A percentile compares a stretch with the other conserved stretches of the same genome.
These are phyloP conservation scores for Yarrowia galli DNA, from an alignment of 1,139 yeast species.

Conservation along the genomic window DNA sequence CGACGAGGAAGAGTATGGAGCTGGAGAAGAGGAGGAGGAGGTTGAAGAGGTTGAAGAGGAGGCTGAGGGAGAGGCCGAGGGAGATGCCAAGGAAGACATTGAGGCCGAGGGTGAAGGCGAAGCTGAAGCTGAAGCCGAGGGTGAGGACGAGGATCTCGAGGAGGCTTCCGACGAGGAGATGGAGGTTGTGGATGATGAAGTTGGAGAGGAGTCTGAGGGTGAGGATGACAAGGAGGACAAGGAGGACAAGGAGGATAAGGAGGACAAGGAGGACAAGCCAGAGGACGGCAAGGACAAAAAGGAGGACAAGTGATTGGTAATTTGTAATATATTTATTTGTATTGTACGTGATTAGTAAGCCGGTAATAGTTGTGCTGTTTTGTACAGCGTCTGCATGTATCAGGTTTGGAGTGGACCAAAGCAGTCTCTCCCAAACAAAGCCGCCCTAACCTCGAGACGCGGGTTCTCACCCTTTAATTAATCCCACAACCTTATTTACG, in stretches of 20 bases:
- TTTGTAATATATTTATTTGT: slow-evolving; percentile 23
- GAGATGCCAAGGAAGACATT: slow-evolving; percentile 43
- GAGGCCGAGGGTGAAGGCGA: slow-evolving; percentile 45
- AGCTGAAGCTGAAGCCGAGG: slow-evolving; percentile 36
- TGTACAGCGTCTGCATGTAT: slow-evolving; percentile 3
- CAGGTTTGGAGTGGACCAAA: neutral
- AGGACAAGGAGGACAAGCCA: neutral
- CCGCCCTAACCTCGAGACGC: slow-evolving; percentile 5
- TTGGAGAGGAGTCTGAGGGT: slow-evolving; percentile 38
- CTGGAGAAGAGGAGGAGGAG: slow-evolving; percentile 50
- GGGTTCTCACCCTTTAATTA: slow-evolving; percentile 6
- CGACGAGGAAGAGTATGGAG: slow-evolving; percentile 54
- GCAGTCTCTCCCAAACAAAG: neutral
- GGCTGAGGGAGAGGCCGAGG: slow-evolving; percentile 49
- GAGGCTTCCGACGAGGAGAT: slow-evolving; percentile 40
- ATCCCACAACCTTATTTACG: slow-evolving; percentile 8
- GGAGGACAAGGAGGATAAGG: neutral
- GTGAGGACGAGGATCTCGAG: slow-evolving; percentile 41
- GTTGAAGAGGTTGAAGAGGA: slow-evolving; percentile 52
- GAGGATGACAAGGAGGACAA: slow-evolving; percentile 14
- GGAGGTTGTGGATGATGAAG: slow-evolving; percentile 39
- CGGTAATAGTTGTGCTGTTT: neutral
- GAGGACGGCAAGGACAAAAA: slow-evolving; percentile 1
- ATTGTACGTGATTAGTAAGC: neutral
- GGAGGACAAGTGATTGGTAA: neutral